Conservation (phyloP, 2,329 filamentous ascomycete species). For the Aureobasidium vineae region DNA sequence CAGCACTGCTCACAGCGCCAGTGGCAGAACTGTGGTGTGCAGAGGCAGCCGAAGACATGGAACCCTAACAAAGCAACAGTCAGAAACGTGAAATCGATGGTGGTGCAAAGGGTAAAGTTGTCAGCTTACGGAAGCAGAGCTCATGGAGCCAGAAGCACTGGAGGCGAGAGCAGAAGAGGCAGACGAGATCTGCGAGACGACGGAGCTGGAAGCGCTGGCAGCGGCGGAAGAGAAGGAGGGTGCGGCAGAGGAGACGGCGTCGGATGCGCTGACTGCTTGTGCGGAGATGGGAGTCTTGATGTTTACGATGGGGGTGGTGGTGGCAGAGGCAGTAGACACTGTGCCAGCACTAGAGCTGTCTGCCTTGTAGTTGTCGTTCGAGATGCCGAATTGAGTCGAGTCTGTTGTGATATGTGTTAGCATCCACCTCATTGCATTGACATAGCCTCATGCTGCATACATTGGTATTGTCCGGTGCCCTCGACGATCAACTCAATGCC, state of each 20-base stretch:
- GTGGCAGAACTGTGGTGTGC: not conserved
- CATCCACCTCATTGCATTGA: not conserved
- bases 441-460: not conserved
- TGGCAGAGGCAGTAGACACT: constrained; percentile 29
- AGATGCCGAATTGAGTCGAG: constrained; percentile 62
- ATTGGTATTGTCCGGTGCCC: constrained; percentile 60
- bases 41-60: constrained; percentile 16
- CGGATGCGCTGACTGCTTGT: constrained; percentile 32
- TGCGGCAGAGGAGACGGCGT: constrained; percentile 18
- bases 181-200: not conserved
- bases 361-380: constrained; percentile 41
- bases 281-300: constrained; percentile 28
- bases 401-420: constrained; percentile 29
- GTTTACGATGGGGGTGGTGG: constrained; percentile 30
- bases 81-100: not conserved
- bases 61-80: not conserved
- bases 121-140: constrained; percentile 44
- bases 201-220: not conserved
- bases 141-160: not conserved
- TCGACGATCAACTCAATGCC: constrained; percentile 62
- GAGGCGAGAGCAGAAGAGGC: not conserved
- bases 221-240: constrained; percentile 25
- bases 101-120: not conserved
- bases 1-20: not conserved
- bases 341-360: constrained; percentile 32